These are phyloP conservation scores for Cercophora newfieldiana DNA, from an alignment of 495 filamentous ascomycete species.

Conservation along the genomic window DNA sequence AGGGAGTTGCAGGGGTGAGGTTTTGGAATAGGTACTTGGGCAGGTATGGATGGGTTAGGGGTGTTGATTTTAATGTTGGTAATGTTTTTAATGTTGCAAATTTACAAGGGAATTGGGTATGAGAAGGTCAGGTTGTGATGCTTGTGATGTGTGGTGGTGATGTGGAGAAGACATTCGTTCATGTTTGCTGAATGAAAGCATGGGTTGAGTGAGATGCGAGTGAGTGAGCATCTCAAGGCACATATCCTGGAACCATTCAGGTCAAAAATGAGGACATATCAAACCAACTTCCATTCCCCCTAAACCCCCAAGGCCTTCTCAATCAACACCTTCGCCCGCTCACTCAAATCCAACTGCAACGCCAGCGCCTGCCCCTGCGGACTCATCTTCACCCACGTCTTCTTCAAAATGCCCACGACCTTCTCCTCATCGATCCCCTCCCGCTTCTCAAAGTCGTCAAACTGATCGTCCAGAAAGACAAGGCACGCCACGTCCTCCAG, in stretches of 20 bases:
- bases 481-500: conserved; percentile 84
- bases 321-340: conserved; percentile 59
- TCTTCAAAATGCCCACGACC: conserved; percentile 68
- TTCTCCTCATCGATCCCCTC: conserved; percentile 67
- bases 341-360: conserved; percentile 62
- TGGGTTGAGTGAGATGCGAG: background rate
- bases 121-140: background rate
- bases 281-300: background rate
- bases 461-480: conserved; percentile 83
- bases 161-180: too few relatives aligned
- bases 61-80: background rate
- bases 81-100: background rate
- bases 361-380: conserved; percentile 66
- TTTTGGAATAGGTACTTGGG: background rate
- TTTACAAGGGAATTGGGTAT: background rate
- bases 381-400: conserved; percentile 87
- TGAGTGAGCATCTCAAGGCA: too few relatives aligned
- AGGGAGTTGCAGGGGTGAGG: conserved; percentile 22
- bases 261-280: too few relatives aligned
- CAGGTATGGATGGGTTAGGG: background rate
- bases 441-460: conserved; percentile 67
- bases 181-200: too few relatives aligned
- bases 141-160: too few relatives aligned
- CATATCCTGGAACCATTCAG: too few relatives aligned
- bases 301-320: conserved; percentile 56